These are phyloP conservation scores for Ogataea saltuana DNA, from an alignment of 805 yeast genomes.

Conservation along the genomic window DNA sequence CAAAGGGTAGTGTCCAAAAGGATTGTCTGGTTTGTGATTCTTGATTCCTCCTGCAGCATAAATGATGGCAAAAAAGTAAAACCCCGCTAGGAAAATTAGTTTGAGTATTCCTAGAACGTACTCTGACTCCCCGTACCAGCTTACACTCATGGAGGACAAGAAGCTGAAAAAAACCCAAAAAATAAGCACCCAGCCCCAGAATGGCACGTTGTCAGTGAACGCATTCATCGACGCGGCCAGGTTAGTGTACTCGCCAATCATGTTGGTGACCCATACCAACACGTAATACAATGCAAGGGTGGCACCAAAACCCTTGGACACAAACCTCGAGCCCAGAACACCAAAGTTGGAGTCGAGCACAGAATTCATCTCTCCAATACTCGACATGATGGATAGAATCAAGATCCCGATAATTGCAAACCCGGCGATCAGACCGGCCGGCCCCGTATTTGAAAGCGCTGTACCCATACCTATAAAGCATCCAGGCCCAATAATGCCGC, in stretches of 20 bases:
- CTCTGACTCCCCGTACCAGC: slow-evolving; percentile 58
- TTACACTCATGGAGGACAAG: slow-evolving; percentile 52
- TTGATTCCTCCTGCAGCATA: slow-evolving; percentile 45
- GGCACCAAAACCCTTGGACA: slow-evolving; percentile 59
- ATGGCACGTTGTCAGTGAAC: slow-evolving; percentile 54
- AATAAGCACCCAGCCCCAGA: slow-evolving; percentile 55
- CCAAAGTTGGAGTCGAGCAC: slow-evolving; percentile 55
- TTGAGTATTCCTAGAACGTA: slow-evolving; percentile 53
- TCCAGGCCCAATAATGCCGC: slow-evolving; percentile 65
- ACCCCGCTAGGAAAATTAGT: slow-evolving; percentile 47
- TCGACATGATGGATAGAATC: slow-evolving; percentile 55
- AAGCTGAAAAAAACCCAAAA: slow-evolving; percentile 53
- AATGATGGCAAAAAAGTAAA: slow-evolving; percentile 50
- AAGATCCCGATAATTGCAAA: slow-evolving; percentile 53
- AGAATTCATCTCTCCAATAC: slow-evolving; percentile 52
- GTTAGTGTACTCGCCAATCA: slow-evolving; percentile 56
- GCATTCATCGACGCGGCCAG: slow-evolving; percentile 49
- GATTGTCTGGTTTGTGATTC: slow-evolving; percentile 28
- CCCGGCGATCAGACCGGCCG: slow-evolving; percentile 51
- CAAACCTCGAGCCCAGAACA: slow-evolving; percentile 49
- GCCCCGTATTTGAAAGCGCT: slow-evolving; percentile 51
- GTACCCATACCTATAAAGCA: slow-evolving; percentile 48
- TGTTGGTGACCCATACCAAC: slow-evolving; percentile 56
- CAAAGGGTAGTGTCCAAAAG: slow-evolving; percentile 37
- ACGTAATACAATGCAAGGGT: slow-evolving; percentile 55